Conservation (phyloP, 257 asterid species). For the Solanum chaucha region DNA sequence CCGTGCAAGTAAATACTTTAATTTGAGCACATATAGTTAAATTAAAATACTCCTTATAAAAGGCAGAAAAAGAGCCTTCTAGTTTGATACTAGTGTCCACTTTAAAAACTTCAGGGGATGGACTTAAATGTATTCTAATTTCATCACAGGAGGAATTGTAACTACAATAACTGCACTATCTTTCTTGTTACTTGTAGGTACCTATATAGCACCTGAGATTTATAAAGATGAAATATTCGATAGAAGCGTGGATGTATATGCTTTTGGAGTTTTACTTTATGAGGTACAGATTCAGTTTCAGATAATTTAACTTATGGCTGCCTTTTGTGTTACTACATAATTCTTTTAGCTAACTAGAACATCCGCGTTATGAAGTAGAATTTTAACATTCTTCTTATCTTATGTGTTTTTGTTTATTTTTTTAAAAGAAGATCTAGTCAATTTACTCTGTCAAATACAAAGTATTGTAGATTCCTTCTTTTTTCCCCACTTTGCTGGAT, state of each 20-base stretch:
- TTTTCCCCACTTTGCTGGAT: not conserved
- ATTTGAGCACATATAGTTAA: not conserved
- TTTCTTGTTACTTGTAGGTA: slow-evolving; percentile 31
- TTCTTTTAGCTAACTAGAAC: not conserved
- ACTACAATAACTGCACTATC: not conserved
- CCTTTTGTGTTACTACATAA: not conserved
- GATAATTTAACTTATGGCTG: not conserved
- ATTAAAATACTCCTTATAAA: not conserved
- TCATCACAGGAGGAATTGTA: not conserved
- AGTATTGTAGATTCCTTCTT: not conserved
- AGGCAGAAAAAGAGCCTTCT: not conserved
- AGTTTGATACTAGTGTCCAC: not conserved
- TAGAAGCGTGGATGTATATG: slow-evolving; percentile 78
- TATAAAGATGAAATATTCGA: slow-evolving; percentile 58
- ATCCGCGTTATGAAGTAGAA: not conserved
- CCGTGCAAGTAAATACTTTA: slow-evolving; percentile 56
- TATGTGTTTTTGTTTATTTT: too few relatives aligned
- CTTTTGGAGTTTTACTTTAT: slow-evolving; percentile 72
- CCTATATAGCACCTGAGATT: slow-evolving; percentile 80
- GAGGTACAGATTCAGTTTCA: slow-evolving; percentile 47
- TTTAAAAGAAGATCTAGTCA: not conserved
- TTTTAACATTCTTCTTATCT: not conserved
- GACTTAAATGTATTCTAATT: not conserved
- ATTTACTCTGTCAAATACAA: not conserved
- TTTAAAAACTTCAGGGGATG: not conserved